Percentiles rank a stretch among this genome's conserved stretches.
Evolutionary conservation across 2,329 filamentous ascomycete genomes (phyloP).

Genomic region (Aureobasidium sp.): DNA sequence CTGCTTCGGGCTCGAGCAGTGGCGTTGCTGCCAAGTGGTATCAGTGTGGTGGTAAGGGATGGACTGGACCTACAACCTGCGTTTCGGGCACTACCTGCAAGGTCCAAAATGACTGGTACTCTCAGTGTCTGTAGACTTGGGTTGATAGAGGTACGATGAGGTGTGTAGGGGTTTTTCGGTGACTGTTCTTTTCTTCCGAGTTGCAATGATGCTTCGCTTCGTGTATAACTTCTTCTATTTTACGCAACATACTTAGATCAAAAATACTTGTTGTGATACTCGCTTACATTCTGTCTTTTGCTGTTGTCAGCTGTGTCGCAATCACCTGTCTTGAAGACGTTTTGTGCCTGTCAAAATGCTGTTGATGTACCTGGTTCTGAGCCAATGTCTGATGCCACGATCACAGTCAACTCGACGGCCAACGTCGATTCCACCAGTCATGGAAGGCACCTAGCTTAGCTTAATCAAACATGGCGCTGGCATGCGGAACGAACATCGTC

Average conservation of each 20-base stretch:
- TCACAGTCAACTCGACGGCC: background rate
- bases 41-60: conserved; percentile 32
- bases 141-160: background rate
- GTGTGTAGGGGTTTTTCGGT: background rate
- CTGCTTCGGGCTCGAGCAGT: background rate
- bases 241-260: too few relatives aligned
- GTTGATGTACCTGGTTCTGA: too few relatives aligned
- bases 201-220: background rate
- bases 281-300: too few relatives aligned
- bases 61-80: conserved; percentile 31
- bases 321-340: too few relatives aligned
- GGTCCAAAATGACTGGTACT: conserved; percentile 31
- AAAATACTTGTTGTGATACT: too few relatives aligned
- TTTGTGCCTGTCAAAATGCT: too few relatives aligned
- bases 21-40: conserved; percentile 19
- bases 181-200: background rate
- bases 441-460: background rate
- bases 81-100: conserved; percentile 30
- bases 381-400: background rate
- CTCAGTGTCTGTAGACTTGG: conserved; percentile 27
- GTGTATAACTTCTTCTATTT: background rate
- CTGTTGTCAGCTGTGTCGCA: too few relatives aligned
- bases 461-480: background rate
- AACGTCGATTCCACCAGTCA: background rate
- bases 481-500: background rate